Base-by-base conservation (phyloP, 75 land plant species). In the Selaginella moellendorffii region DNA sequence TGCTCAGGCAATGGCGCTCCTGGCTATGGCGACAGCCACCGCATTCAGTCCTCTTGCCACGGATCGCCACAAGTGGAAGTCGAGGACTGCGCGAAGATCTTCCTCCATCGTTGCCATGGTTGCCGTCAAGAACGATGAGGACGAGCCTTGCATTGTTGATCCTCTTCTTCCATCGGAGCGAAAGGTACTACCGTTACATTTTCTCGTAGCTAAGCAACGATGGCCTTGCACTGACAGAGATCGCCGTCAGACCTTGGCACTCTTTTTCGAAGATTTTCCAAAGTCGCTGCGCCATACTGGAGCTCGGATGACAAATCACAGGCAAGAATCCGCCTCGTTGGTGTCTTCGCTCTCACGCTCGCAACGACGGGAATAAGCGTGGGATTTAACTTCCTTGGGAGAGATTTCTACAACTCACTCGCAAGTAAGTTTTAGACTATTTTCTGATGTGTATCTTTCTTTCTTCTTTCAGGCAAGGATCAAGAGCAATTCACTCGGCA, bases 271-370 rank as follows among this genome's bases (percentile, higher is more conserved):
- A 56, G 59, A 19, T 56, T 56, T n/a, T 56, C 23, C 17, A 56
- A 21, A 56, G 59, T 56, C 2, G 59, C 24, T 56, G 25, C 24
- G 5, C 59, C 59, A 8, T 56, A 56, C 19, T 56, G 59, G 59
- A 56, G 24, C 23, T 56, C 59, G 5, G 59, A 56, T 8, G 59
- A 56, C n/a, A 56, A 56, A 21, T 5, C n/a, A 25, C 59, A 56
- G 21, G 59, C 59, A 56, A 21, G 25, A 19, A 2, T 56, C 17
- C 8, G 59, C n/a, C 23, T 56, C 9, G 5, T 56, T 56, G n/a
- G 8, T 2, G 24, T 56, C n/a, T n/a, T 56, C 24, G 2, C 24
- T 9, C 23, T 56, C 59, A 9, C 59, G 25, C 2, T 56, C n/a
- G 59, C 59, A 2, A 21, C 59, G 2, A 25, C 59, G 5, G 59